Evolutionary conservation across 306 rosid species (phyloP).

Genomic region (Prunus padus): DNA sequence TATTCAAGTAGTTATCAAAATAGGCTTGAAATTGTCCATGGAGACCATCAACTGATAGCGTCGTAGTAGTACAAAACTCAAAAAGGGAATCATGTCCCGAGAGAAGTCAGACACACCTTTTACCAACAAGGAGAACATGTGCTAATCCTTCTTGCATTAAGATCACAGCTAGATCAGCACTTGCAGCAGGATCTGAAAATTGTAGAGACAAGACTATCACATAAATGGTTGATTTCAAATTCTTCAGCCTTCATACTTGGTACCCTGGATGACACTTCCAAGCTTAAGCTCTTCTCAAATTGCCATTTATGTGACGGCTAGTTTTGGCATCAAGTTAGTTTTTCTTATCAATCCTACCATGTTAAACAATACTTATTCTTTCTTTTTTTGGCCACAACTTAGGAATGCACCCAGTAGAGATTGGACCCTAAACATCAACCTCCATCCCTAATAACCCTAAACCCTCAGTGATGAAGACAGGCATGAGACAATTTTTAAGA

Average conservation of each 20-base stretch:
- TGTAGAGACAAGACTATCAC: conserved; percentile 18
- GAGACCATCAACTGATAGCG: background rate
- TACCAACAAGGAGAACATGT: conserved; percentile 84
- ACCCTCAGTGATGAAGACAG: background rate
- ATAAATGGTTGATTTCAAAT: conserved; percentile 3
- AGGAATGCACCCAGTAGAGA: background rate
- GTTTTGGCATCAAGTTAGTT: background rate
- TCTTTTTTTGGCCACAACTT: background rate
- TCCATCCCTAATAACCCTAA: background rate
- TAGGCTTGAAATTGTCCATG: background rate
- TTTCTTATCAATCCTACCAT: background rate
- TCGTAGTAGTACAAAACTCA: background rate
- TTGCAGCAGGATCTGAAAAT: conserved; percentile 81
- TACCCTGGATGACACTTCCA: background rate
- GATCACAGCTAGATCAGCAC: conserved; percentile 96
- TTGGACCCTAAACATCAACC: background rate
- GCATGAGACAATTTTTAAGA: background rate
- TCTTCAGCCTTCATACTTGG: background rate
- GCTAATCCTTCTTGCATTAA: conserved; percentile 99
- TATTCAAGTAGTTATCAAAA: background rate
- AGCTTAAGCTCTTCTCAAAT: background rate
- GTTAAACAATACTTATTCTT: background rate
- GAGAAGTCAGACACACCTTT: conserved; percentile 51
- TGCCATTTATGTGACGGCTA: background rate
- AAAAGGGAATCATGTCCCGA: conserved; percentile 2